Base-by-base conservation (phyloP, 2,329 filamentous ascomycete species). In the Claviceps spartinae region DNA sequence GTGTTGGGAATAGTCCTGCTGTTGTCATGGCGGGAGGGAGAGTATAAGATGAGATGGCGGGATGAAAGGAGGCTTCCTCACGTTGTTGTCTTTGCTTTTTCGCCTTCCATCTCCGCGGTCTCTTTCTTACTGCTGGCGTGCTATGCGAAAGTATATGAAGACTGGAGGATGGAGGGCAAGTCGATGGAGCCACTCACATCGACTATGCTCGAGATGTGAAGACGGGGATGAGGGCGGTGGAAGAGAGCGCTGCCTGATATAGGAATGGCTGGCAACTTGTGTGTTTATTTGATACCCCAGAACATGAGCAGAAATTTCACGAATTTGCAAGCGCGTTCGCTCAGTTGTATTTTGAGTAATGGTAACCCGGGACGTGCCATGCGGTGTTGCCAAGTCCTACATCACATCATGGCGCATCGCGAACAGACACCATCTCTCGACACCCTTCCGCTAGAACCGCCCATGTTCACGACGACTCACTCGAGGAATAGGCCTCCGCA, bases 1-100 rank as follows among this genome's bases (percentile, higher is more conserved):
- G 74, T 2, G 77, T 83, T 0, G 79, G 79, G 1, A 84, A 83
- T 56, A 77, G 78, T 49, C 68, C 67, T 40, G 42, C 26, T 18
- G 26, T 20, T 9, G 34, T 34, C 9, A 34, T 5, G 47, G 54
- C 11, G 69, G 43, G 44, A 14, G 37, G 30, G 9, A 45, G 34
- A 36, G 22, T 6, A 5, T 26, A 24, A 36, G 6, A 5, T 34
- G 20, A 13, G 4, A 34, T 18, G 24, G 4, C 0, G 3, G 26
- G 13, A 9, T n/a, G 24, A 1, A 26, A 5, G 14, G 4, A n/a
- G 26, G 26, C 22, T 7, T 24, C 1, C 1, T 22, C 4, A 16
- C 5, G 7, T 14, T 41, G 9, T 41, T 34, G 30, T 6, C 30
- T 34, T 34, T 30, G 1, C 9, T 18, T 18, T 46, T 34, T 6